Evolutionary conservation across 2,329 filamentous ascomycete genomes (phyloP).

Genomic region (Phoma sp.): DNA sequence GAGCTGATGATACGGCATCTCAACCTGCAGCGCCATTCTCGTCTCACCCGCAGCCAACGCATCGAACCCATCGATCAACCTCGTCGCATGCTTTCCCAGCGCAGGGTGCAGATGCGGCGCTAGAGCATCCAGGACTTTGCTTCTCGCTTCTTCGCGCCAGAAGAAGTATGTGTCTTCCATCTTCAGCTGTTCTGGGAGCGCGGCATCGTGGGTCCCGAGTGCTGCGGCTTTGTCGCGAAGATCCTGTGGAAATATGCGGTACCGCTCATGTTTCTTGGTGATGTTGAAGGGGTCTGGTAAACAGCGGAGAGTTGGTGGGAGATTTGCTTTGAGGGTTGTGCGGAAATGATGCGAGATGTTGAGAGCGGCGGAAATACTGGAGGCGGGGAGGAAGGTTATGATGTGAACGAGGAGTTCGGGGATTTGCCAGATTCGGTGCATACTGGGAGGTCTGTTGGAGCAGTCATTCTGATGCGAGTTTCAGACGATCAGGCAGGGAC

Average conservation of each 20-base stretch:
- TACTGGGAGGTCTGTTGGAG: background rate
- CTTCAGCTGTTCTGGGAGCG: slow-evolving; percentile 1
- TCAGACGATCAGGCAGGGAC: no score
- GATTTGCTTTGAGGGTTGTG: slow-evolving; percentile 10
- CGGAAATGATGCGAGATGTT: slow-evolving; percentile 14
- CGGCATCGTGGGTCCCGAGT: background rate
- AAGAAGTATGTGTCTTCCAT: slow-evolving; percentile 16
- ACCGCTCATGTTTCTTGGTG: background rate
- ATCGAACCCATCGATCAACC: slow-evolving; percentile 2
- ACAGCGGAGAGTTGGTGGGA: slow-evolving; percentile 13
- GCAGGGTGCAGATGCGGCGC: slow-evolving; percentile 15
- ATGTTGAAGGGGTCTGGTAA: slow-evolving; percentile 6
- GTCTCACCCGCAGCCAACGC: background rate
- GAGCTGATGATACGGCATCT: background rate
- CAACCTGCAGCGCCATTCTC: background rate
- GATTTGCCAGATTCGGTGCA: slow-evolving; percentile 23
- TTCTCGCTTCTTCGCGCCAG: slow-evolving; percentile 17
- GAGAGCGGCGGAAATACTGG: slow-evolving; percentile 2
- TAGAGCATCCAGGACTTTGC: slow-evolving; percentile 8
- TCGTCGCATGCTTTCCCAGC: background rate
- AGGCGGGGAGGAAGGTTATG: slow-evolving; percentile 13
- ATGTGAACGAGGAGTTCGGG: slow-evolving; percentile 23
- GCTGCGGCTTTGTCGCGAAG: background rate
- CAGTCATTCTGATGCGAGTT: no score
- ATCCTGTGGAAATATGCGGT: background rate